Conservation (phyloP, 1,284 basidiomycete genomes). For the Pascua guehoae region DNA sequence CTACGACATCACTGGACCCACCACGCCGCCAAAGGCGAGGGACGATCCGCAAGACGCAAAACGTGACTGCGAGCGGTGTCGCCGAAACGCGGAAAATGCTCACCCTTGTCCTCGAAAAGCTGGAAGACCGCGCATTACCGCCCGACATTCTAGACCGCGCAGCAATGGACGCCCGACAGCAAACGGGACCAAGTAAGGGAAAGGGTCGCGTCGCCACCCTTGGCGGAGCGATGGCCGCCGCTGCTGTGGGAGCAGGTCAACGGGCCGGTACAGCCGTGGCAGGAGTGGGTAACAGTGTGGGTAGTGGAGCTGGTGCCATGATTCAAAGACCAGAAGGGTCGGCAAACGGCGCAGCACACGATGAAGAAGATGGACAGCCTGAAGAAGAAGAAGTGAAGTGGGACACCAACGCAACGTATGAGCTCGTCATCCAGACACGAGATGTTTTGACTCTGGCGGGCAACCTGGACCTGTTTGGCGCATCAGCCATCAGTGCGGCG, state of each 20-base stretch:
- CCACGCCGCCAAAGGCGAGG: not conserved
- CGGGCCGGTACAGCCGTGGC: too few relatives aligned
- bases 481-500: constrained; percentile 4
- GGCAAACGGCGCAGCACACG: too few relatives aligned
- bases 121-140: constrained; percentile 28
- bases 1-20: not conserved
- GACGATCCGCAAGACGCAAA: not conserved
- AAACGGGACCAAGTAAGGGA: constrained; percentile 8
- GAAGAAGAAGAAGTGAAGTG: constrained; percentile 25
- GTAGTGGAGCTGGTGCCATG: too few relatives aligned
- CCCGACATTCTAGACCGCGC: constrained; percentile 39
- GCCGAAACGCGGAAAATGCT: constrained; percentile 42
- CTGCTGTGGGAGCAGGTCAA: constrained; percentile 1
- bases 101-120: constrained; percentile 32
- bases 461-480: constrained; percentile 30
- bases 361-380: too few relatives aligned
- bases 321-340: too few relatives aligned
- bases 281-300: too few relatives aligned
- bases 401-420: constrained; percentile 31
- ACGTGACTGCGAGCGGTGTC: not conserved
- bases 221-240: constrained; percentile 26
- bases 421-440: constrained; percentile 42
- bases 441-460: constrained; percentile 33
- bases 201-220: constrained; percentile 22
- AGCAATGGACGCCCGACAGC: constrained; percentile 20